Percentiles rank a stretch among this genome's conserved stretches.
Conservation (phyloP, 768 basidiomycete species). For the Pulveroboletus frians region DNA sequence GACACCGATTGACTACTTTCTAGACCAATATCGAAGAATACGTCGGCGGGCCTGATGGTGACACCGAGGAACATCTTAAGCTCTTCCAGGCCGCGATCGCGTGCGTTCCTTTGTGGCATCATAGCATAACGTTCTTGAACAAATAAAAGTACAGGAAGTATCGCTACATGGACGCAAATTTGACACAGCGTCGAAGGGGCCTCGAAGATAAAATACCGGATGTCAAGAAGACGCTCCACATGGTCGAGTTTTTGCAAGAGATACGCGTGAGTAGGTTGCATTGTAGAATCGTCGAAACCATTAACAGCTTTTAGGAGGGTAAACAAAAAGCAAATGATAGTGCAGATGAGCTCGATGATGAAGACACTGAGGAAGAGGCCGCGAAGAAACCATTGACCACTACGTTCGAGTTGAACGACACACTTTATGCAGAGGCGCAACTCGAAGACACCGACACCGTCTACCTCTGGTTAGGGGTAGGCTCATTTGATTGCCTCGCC, state of each 20-base stretch:
- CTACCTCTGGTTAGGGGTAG: conserved; percentile 92
- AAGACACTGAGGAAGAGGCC: conserved; percentile 39
- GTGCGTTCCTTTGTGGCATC: conserved; percentile 44
- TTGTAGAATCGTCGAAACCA: not conserved
- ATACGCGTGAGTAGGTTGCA: conserved; percentile 48
- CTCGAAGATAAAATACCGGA: conserved; percentile 96
- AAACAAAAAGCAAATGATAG: conserved; percentile 38
- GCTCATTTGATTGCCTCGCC: conserved; percentile 21
- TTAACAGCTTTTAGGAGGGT: conserved; percentile 45
- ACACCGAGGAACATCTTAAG: conserved; percentile 72
- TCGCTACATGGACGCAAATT: conserved; percentile 91
- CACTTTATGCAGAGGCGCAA: conserved; percentile 87
- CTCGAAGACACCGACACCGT: conserved; percentile 85
- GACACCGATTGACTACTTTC: not conserved
- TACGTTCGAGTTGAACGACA: conserved; percentile 94
- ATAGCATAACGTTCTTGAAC: conserved; percentile 12
- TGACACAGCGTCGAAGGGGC: conserved; percentile 69
- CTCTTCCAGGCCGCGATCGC: conserved; percentile 89
- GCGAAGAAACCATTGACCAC: conserved; percentile 58
- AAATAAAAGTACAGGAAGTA: conserved; percentile 72
- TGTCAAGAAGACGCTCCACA: conserved; percentile 84
- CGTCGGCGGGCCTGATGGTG: conserved; percentile 71
- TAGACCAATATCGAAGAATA: conserved; percentile 87
- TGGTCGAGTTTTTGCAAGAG: conserved; percentile 79
- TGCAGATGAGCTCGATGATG: conserved; percentile 50